Evolutionary conservation across 2,329 filamentous ascomycete species (phyloP).

Genomic region (Neonectria hederae): DNA sequence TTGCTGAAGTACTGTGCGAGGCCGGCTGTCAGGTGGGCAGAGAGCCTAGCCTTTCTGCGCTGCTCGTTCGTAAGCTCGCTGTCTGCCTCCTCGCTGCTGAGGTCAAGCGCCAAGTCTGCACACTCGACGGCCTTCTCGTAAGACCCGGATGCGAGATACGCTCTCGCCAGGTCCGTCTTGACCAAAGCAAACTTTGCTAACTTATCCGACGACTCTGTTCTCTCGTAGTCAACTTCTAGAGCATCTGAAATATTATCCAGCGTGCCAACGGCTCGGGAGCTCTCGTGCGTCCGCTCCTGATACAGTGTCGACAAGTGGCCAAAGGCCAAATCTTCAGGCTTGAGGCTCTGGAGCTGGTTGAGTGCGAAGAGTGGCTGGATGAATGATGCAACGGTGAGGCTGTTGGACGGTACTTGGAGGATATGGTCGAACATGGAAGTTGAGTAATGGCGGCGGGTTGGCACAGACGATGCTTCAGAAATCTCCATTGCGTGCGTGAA

Average conservation of each 20-base stretch:
- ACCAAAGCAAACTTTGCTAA: conserved; percentile 82
- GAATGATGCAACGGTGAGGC: conserved; percentile 66
- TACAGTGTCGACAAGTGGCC: conserved; percentile 83
- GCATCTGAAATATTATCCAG: conserved; percentile 73
- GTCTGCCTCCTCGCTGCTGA: conserved; percentile 77
- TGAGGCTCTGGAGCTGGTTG: conserved; percentile 78
- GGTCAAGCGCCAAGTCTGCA: conserved; percentile 80
- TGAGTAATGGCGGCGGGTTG: conserved; percentile 82
- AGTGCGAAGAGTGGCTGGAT: conserved; percentile 91
- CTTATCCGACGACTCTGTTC: conserved; percentile 77
- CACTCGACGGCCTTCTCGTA: conserved; percentile 79
- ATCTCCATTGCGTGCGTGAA: conserved; percentile 97
- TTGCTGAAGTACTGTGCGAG: conserved; percentile 80
- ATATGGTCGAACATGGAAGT: conserved; percentile 85
- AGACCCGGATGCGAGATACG: conserved; percentile 74
- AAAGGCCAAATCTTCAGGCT: conserved; percentile 75
- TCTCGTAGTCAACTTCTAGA: conserved; percentile 85
- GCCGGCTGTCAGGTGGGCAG: conserved; percentile 85
- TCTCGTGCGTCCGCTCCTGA: conserved; percentile 81
- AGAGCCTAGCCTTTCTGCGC: conserved; percentile 77
- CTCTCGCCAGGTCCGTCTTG: conserved; percentile 87
- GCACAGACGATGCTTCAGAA: conserved; percentile 76
- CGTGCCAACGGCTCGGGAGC: conserved; percentile 67
- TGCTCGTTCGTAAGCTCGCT: conserved; percentile 72
- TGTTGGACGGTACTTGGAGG: conserved; percentile 62